These are phyloP conservation scores for Apiospora rasikravindrae DNA, from an alignment of 2,329 filamentous ascomycete genomes.

Conservation along the genomic window DNA sequence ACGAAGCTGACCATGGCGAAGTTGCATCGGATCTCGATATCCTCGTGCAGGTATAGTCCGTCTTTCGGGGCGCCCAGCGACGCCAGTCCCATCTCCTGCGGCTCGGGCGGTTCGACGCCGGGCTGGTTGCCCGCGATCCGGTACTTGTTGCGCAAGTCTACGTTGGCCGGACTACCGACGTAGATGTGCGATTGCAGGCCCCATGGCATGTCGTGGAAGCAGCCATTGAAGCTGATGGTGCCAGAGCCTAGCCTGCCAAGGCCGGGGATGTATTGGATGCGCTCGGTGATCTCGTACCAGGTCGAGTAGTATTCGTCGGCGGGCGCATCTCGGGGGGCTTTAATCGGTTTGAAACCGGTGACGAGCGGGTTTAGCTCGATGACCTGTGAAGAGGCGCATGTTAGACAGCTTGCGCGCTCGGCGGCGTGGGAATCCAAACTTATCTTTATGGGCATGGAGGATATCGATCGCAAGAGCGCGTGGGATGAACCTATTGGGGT, in stretches of 20 bases:
- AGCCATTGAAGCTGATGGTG: slow-evolving; percentile 72
- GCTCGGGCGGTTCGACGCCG: slow-evolving; percentile 65
- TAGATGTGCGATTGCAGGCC: slow-evolving; percentile 75
- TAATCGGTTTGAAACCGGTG: slow-evolving; percentile 65
- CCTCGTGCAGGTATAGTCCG: slow-evolving; percentile 71
- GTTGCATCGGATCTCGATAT: slow-evolving; percentile 74
- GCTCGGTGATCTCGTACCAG: slow-evolving; percentile 75
- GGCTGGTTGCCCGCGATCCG: slow-evolving; percentile 72
- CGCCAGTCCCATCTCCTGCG: slow-evolving; percentile 64
- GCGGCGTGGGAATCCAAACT: not conserved
- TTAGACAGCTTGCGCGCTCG: not conserved
- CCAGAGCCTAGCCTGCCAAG: slow-evolving; percentile 68
- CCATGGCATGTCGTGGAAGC: slow-evolving; percentile 75
- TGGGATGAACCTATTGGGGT: slow-evolving; percentile 58
- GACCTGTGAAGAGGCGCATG: slow-evolving; percentile 50
- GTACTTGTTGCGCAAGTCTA: slow-evolving; percentile 72
- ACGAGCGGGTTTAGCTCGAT: slow-evolving; percentile 75
- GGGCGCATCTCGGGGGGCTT: slow-evolving; percentile 69
- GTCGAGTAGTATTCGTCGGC: slow-evolving; percentile 75
- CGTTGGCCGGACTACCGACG: slow-evolving; percentile 61
- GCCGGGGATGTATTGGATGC: slow-evolving; percentile 71
- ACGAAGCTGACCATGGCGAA: slow-evolving; percentile 68
- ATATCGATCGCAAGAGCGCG: slow-evolving; percentile 71
- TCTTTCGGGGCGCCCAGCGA: slow-evolving; percentile 65
- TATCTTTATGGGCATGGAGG: slow-evolving; percentile 68